phyloP scores from a whole-genome alignment of 2,329 filamentous ascomycete genomes.

The Aspergillus tubingensis region DNA sequence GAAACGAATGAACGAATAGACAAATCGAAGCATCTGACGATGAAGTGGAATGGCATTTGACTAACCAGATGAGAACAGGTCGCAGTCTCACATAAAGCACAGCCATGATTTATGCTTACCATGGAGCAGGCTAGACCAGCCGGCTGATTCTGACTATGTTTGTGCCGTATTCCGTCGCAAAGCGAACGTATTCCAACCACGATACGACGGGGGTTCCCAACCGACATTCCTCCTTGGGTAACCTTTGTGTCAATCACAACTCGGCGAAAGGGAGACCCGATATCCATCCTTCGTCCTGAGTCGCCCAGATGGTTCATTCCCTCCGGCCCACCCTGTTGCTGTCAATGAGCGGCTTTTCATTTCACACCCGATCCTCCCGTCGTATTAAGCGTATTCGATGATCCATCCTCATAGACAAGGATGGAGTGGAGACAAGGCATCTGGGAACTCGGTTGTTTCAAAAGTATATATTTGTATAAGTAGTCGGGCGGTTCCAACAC shows the following conservation, averaged over 20 bases:
- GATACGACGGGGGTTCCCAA: neutral
- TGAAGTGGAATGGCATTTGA: no score
- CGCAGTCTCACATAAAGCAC: neutral
- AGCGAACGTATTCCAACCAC: neutral
- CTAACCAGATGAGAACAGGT: neutral
- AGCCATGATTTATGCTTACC: neutral
- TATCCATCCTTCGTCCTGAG: neutral
- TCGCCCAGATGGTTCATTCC: neutral
- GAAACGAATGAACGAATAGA: neutral
- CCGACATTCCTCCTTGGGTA: constrained; percentile 1
- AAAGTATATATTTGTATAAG: neutral
- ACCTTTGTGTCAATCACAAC: neutral
- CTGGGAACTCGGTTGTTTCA: no score
- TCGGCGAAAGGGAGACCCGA: neutral
- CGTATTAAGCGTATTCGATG: neutral
- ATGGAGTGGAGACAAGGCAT: neutral
- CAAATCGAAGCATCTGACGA: no score
- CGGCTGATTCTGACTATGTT: neutral
- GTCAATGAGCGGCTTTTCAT: neutral
- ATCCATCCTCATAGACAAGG: neutral
- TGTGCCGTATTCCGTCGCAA: neutral
- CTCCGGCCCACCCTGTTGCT: neutral
- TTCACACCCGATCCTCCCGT: neutral
- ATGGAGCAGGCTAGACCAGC: no score
- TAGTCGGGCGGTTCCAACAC: neutral